Evolutionary conservation across 2,329 filamentous ascomycete species (phyloP).

Genomic region (Penicillium sp.): DNA sequence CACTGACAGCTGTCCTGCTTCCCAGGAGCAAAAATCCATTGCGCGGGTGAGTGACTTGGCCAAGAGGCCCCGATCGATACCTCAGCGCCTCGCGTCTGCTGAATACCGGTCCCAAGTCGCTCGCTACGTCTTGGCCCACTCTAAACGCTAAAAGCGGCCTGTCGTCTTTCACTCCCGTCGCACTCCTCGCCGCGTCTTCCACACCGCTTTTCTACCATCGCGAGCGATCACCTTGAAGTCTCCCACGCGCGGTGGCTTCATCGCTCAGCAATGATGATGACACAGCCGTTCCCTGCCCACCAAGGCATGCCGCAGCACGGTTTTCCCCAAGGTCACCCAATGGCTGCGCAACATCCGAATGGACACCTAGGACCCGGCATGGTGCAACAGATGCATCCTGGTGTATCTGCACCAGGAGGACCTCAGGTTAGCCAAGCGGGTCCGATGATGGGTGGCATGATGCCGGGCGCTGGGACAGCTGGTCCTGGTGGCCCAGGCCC

Average conservation of each 20-base stretch:
- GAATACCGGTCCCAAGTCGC: slow-evolving; percentile 30
- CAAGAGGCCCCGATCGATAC: slow-evolving; percentile 33
- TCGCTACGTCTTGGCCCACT: slow-evolving; percentile 37
- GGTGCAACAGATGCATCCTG: slow-evolving; percentile 58
- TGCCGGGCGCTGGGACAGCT: slow-evolving; percentile 53
- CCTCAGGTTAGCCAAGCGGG: slow-evolving; percentile 59
- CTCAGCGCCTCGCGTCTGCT: slow-evolving; percentile 29
- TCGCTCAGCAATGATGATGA: slow-evolving; percentile 51
- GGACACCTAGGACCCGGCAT: slow-evolving; percentile 50
- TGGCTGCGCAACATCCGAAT: slow-evolving; percentile 56
- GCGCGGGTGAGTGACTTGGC: slow-evolving; percentile 26
- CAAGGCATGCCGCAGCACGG: slow-evolving; percentile 58
- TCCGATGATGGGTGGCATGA: slow-evolving; percentile 63
- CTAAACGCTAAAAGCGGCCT: slow-evolving; percentile 34
- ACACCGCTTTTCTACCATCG: slow-evolving; percentile 14
- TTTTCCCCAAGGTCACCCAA: slow-evolving; percentile 59
- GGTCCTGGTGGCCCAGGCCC: slow-evolving; percentile 49
- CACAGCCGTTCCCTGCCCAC: slow-evolving; percentile 56
- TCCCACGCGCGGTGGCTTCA: slow-evolving; percentile 35
- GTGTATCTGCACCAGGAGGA: slow-evolving; percentile 56
- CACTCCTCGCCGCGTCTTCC: slow-evolving; percentile 19
- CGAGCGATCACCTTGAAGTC: slow-evolving; percentile 22
- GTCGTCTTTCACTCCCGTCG: slow-evolving; percentile 23
- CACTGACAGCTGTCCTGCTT: slow-evolving; percentile 12
- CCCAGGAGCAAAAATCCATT: slow-evolving; percentile 17